Percentiles rank a stretch among this genome's conserved stretches.
Evolutionary conservation across 805 yeast species (phyloP).

Genomic region (Metschnikowia koreensis): DNA sequence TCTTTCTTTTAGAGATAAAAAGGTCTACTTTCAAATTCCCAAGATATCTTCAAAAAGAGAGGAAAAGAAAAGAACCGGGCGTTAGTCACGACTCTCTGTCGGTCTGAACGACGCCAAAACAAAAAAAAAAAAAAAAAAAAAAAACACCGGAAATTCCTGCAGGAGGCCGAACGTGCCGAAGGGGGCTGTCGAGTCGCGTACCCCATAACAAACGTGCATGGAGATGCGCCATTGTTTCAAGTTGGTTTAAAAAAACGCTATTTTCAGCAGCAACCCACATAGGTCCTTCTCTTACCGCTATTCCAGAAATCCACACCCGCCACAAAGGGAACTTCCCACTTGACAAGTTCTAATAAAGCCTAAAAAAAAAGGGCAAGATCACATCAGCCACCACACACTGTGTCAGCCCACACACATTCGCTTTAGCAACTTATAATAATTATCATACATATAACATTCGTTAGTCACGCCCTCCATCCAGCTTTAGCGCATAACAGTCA

Average conservation of each 20-base stretch:
- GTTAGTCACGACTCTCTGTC: not conserved
- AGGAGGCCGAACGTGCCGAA: constrained; percentile 5
- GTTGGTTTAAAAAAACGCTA: not conserved
- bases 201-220: constrained; percentile 10
- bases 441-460: not conserved
- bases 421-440: not conserved
- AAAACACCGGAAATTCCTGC: not conserved
- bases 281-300: not conserved
- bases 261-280: not conserved
- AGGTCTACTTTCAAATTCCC: too few relatives aligned
- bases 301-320: not conserved
- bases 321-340: not conserved
- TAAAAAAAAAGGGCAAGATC: not conserved
- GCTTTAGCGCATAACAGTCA: not conserved
- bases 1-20: too few relatives aligned
- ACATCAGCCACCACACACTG: not conserved
- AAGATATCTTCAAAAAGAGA: too few relatives aligned
- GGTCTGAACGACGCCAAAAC: not conserved
- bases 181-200: constrained; percentile 8
- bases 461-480: not conserved
- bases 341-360: not conserved
- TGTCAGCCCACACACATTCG: not conserved
- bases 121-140: too few relatives aligned
- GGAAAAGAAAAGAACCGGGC: too few relatives aligned
- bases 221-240: constrained; percentile 9